These are phyloP conservation scores for Fonsecaea nubica DNA, from an alignment of 2,329 filamentous ascomycete species.

Conservation along the genomic window DNA sequence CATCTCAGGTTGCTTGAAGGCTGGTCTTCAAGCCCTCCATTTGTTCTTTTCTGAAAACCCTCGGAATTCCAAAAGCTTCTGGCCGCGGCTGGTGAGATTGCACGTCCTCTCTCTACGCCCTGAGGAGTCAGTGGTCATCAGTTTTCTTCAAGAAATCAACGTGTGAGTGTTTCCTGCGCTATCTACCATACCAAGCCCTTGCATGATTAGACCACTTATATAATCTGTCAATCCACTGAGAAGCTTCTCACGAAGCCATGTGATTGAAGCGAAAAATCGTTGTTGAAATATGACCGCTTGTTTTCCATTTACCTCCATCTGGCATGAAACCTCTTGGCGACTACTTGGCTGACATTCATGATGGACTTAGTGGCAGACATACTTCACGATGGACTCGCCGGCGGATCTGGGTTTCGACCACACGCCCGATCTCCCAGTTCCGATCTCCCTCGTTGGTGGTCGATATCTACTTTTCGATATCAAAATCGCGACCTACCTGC, in stretches of 20 bases:
- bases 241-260: constrained; percentile 52
- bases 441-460: constrained; percentile 79
- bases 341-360: background rate
- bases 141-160: background rate
- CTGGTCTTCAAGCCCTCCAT: constrained; percentile 28
- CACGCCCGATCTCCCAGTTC: constrained; percentile 63
- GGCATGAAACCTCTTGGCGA: background rate
- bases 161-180: background rate
- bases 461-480: constrained; percentile 91
- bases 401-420: constrained; percentile 40
- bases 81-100: background rate
- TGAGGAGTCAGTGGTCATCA: background rate
- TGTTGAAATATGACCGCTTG: constrained; percentile 53
- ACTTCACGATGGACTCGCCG: constrained; percentile 23
- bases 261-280: constrained; percentile 55
- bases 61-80: background rate
- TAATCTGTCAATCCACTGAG: constrained; percentile 88
- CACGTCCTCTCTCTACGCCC: background rate
- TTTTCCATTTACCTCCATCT: background rate
- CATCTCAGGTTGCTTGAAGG: constrained; percentile 26
- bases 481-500: constrained; percentile 76
- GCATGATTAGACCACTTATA: constrained; percentile 69
- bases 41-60: background rate
- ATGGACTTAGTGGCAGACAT: background rate
- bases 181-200: background rate